phyloP scores from a whole-genome alignment of 2,329 filamentous ascomycete genomes.

The Epichloe sibirici region DNA sequence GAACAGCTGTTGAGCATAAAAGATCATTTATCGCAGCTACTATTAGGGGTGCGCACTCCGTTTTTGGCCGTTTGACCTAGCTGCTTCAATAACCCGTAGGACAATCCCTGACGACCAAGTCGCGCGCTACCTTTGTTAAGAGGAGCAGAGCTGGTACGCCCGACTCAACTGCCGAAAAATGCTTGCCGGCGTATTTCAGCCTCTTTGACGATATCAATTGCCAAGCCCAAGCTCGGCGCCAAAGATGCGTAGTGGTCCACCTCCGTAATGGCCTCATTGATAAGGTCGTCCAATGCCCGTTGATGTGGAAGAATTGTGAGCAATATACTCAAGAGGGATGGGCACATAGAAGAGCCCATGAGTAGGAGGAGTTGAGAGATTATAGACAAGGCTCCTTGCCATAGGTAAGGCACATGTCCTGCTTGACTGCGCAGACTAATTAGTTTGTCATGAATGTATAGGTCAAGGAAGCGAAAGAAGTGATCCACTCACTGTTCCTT shows the following conservation, averaged over 20 bases:
- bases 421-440: constrained; percentile 43
- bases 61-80: no score
- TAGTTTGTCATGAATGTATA: constrained; percentile 3
- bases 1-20: no score
- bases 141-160: background rate
- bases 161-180: constrained; percentile 39
- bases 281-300: constrained; percentile 60
- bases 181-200: constrained; percentile 60
- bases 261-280: constrained; percentile 64
- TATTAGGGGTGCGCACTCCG: no score
- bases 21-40: no score
- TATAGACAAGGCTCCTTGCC: constrained; percentile 74
- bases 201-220: constrained; percentile 71
- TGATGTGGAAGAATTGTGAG: constrained; percentile 40
- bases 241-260: constrained; percentile 63
- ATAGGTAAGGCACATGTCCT: constrained; percentile 75
- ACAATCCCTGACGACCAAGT: no score
- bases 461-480: background rate
- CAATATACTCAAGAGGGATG: constrained; percentile 56
- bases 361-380: constrained; percentile 71
- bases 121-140: background rate
- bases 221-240: constrained; percentile 62
- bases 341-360: constrained; percentile 76
- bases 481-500: constrained; percentile 55
- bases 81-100: no score